These are phyloP conservation scores for Yarrowia osloensis DNA, from an alignment of 805 yeast genomes.

Conservation along the genomic window DNA sequence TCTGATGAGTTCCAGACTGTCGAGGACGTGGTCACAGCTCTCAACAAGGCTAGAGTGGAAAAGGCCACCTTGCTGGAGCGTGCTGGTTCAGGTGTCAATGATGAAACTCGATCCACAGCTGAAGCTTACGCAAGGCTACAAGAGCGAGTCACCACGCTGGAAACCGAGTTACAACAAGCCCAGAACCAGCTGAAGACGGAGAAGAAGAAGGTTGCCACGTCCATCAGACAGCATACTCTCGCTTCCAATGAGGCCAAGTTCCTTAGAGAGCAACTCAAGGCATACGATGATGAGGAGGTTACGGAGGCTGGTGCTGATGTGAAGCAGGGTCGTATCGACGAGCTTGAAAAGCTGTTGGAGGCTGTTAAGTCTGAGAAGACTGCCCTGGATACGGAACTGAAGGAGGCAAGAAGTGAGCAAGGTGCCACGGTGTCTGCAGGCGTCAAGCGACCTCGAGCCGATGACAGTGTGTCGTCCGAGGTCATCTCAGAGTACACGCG, in stretches of 20 bases:
- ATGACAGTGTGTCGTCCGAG: conserved; percentile 29
- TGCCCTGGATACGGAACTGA: conserved; percentile 47
- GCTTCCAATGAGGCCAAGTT: conserved; percentile 61
- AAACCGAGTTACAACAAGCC: conserved; percentile 37
- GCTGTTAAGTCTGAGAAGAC: conserved; percentile 57
- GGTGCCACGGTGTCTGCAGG: conserved; percentile 32
- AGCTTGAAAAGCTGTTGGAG: conserved; percentile 53
- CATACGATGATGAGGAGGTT: conserved; percentile 47
- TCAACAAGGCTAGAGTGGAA: conserved; percentile 44
- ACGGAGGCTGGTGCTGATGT: conserved; percentile 34
- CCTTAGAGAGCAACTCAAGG: conserved; percentile 57
- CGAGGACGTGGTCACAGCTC: conserved; percentile 46
- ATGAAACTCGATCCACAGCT: conserved; percentile 37
- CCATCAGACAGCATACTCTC: conserved; percentile 54
- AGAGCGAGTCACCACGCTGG: conserved; percentile 36
- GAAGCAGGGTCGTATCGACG: conserved; percentile 39
- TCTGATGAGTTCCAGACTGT: conserved; percentile 47
- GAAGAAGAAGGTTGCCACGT: conserved; percentile 43
- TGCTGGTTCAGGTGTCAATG: conserved; percentile 34
- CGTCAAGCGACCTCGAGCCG: conserved; percentile 30
- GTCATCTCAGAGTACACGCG: conserved; percentile 11
- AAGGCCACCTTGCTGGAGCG: conserved; percentile 39
- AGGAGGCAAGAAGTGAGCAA: conserved; percentile 33
- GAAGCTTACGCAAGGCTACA: conserved; percentile 36
- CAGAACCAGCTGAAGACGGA: conserved; percentile 47